Conservation (phyloP, 2,329 filamentous ascomycete genomes). For the Nannizziopsis barbatae region DNA sequence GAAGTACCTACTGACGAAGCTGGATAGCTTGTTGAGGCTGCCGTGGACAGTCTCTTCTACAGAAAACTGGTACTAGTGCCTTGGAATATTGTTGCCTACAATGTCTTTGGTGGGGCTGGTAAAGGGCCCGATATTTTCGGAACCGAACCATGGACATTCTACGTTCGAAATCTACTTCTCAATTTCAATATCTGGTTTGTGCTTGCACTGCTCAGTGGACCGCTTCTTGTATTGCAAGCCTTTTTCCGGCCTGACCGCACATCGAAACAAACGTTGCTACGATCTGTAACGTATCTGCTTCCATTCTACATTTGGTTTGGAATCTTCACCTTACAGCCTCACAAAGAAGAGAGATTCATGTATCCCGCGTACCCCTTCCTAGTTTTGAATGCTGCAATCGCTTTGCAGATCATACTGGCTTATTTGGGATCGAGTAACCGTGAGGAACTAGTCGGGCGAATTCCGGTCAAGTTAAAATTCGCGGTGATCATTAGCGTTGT, state of each 20-base stretch:
- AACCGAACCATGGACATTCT: slow-evolving; percentile 94
- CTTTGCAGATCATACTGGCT: slow-evolving; percentile 67
- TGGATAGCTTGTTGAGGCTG: slow-evolving; percentile 53
- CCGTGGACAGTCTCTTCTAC: slow-evolving; percentile 76
- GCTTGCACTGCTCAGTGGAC: slow-evolving; percentile 62
- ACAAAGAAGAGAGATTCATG: slow-evolving; percentile 99
- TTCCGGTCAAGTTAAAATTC: slow-evolving; percentile 67
- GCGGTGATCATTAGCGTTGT: slow-evolving; percentile 49
- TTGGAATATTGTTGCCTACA: slow-evolving; percentile 92
- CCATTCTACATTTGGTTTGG: slow-evolving; percentile 92
- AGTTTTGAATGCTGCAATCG: slow-evolving; percentile 74
- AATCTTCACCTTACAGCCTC: slow-evolving; percentile 84
- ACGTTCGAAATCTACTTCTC: slow-evolving; percentile 75
- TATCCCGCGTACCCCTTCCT: slow-evolving; percentile 90
- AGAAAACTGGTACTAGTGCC: slow-evolving; percentile 64
- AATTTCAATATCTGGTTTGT: slow-evolving; percentile 96
- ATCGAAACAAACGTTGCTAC: slow-evolving; percentile 58
- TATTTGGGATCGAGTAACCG: slow-evolving; percentile 62
- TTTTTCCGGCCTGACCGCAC: slow-evolving; percentile 49
- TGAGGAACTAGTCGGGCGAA: slow-evolving; percentile 54
- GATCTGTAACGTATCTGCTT: slow-evolving; percentile 63
- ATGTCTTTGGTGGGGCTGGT: slow-evolving; percentile 70
- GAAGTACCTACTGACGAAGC: slow-evolving; percentile 16
- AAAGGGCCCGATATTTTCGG: slow-evolving; percentile 85
- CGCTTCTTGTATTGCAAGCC: slow-evolving; percentile 65